Percentiles rank a stretch among this genome's conserved stretches.
phyloP scores from a whole-genome alignment of 768 basidiomycete species.

The Collybiopsis confluens region DNA sequence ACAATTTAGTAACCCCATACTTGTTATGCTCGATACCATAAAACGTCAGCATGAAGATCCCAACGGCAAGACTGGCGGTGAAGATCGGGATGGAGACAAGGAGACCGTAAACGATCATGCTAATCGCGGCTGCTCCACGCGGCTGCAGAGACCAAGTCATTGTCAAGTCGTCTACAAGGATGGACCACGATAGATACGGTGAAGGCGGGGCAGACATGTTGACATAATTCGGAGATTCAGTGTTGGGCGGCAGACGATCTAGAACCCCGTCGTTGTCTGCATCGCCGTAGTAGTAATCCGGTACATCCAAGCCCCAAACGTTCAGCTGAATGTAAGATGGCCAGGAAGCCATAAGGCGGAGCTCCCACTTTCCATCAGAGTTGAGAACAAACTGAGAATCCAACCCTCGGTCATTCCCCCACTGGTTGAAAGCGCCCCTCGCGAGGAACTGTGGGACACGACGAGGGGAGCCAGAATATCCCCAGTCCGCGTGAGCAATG shows the following conservation, averaged over 20 bases:
- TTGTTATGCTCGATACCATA: constrained; percentile 94
- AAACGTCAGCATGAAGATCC: constrained; percentile 93
- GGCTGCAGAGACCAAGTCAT: constrained; percentile 78
- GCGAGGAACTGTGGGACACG: constrained; percentile 85
- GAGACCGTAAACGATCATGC: constrained; percentile 84
- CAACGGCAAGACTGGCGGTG: constrained; percentile 77
- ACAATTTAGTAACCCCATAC: constrained; percentile 75
- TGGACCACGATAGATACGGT: constrained; percentile 85
- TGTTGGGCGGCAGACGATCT: constrained; percentile 89
- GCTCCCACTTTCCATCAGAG: constrained; percentile 68
- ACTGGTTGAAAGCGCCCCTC: constrained; percentile 86
- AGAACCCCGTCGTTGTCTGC: constrained; percentile 81
- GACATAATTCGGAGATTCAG: constrained; percentile 77
- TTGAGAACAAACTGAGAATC: constrained; percentile 62
- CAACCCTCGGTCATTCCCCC: constrained; percentile 89
- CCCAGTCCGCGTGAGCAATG: constrained; percentile 71
- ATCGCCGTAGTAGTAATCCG: constrained; percentile 89
- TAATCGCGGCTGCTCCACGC: constrained; percentile 75
- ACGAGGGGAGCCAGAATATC: constrained; percentile 51
- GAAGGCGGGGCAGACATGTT: constrained; percentile 90
- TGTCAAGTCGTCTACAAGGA: constrained; percentile 72
- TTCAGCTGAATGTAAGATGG: constrained; percentile 88
- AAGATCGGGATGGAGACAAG: constrained; percentile 78
- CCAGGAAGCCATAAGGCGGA: constrained; percentile 88
- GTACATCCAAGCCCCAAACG: constrained; percentile 74